Percentiles rank a stretch among this genome's conserved stretches.
These are phyloP conservation scores for Perkinsus marinus DNA, from an alignment of 169 alveolate genomes.

Conservation along the genomic window DNA sequence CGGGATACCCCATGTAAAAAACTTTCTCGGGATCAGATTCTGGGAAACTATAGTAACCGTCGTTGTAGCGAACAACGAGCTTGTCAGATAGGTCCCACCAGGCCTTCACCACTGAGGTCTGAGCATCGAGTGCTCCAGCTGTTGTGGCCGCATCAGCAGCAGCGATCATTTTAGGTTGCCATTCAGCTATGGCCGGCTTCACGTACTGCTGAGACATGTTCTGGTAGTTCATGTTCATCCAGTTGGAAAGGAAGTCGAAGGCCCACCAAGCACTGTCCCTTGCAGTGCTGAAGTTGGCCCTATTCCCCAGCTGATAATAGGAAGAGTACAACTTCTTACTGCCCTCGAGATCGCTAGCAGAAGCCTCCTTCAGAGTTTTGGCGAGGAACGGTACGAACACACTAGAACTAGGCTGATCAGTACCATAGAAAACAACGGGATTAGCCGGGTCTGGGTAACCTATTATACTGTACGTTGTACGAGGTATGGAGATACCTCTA, in stretches of 20 bases:
- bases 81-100: background rate
- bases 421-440: background rate
- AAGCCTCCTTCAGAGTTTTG: background rate
- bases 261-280: constrained; percentile 4
- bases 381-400: background rate
- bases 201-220: background rate
- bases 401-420: background rate
- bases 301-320: background rate
- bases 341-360: background rate
- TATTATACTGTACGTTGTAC: background rate
- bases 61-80: background rate
- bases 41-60: background rate
- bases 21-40: background rate
- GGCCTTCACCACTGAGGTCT: background rate
- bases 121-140: background rate
- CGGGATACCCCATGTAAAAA: background rate
- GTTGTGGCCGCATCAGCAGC: background rate
- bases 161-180: background rate
- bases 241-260: background rate
- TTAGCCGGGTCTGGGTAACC: background rate
- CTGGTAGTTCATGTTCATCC: constrained; percentile 3
- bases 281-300: background rate
- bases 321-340: background rate
- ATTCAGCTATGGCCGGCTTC: background rate
- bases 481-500: background rate